These are phyloP conservation scores for Helotiales sp. DNA, from an alignment of 2,329 filamentous ascomycete genomes.

Conservation along the genomic window DNA sequence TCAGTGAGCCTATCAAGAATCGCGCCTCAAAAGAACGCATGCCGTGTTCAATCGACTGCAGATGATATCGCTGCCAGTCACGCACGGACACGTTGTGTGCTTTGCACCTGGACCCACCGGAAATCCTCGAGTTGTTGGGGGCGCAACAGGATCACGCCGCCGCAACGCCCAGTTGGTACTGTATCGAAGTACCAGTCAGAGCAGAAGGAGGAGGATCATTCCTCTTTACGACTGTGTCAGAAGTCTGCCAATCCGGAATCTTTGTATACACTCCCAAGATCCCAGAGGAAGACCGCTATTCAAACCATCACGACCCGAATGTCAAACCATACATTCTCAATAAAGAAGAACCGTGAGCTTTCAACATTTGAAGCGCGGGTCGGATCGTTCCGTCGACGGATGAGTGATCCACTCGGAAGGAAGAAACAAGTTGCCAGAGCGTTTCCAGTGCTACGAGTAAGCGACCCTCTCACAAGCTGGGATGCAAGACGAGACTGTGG, in stretches of 20 bases:
- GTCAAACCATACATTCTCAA: slow-evolving; percentile 12
- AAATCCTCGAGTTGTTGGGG: slow-evolving; percentile 1
- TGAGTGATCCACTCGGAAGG: slow-evolving; percentile 3
- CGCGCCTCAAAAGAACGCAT: slow-evolving; percentile 1
- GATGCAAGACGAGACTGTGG: neutral
- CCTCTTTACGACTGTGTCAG: neutral
- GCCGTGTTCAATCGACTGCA: neutral
- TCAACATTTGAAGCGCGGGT: slow-evolving; percentile 9
- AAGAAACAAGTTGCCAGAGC: slow-evolving; percentile 4
- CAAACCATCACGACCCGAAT: slow-evolving; percentile 6
- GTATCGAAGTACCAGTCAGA: neutral
- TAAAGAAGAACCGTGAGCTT: slow-evolving; percentile 12
- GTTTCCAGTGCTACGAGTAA: slow-evolving; percentile 4
- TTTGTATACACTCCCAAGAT: neutral
- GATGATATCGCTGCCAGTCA: slow-evolving; percentile 1
- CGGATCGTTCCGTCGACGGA: slow-evolving; percentile 4
- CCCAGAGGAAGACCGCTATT: neutral
- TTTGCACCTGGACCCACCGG: neutral
- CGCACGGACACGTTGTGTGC: neutral
- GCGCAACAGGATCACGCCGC: slow-evolving; percentile 1
- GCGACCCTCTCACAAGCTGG: neutral
- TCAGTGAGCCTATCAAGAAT: no score
- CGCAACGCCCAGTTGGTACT: neutral
- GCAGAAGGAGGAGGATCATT: neutral
- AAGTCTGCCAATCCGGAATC: neutral